A percentile compares a stretch with the other conserved stretches of the same genome.
These are phyloP conservation scores for Hypoxylon rubiginosum DNA, from an alignment of 2,329 filamentous ascomycete species.

Conservation along the genomic window DNA sequence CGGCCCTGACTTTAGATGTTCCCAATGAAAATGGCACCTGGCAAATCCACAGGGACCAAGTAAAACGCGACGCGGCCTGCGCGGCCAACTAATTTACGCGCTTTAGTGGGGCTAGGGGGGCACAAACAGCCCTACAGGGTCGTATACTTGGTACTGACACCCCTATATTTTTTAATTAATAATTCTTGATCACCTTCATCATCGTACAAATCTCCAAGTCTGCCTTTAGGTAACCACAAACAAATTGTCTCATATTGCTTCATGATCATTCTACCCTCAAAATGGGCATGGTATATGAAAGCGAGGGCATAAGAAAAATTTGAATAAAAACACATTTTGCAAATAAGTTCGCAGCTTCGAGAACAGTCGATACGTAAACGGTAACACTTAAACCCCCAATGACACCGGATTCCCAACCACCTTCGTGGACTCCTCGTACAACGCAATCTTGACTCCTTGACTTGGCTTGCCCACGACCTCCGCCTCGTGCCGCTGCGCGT, in stretches of 20 bases:
- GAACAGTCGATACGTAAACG: no score
- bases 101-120: constrained; percentile 5
- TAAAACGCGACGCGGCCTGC: constrained; percentile 40
- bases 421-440: constrained; percentile 52
- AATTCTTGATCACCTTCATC: no score
- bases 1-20: neutral
- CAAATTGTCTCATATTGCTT: no score
- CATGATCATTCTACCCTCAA: no score
- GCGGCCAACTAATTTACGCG: constrained; percentile 37
- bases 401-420: constrained; percentile 3
- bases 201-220: no score
- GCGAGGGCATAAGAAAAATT: no score
- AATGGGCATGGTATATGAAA: no score
- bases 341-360: no score
- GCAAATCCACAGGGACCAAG: neutral
- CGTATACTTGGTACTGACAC: no score
- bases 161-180: no score
- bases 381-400: constrained; percentile 1
- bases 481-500: constrained; percentile 59
- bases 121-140: neutral
- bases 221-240: no score
- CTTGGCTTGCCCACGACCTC: constrained; percentile 61
- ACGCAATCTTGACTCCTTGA: constrained; percentile 58
- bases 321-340: neutral
- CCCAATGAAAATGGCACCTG: neutral